Conservation (phyloP, 2,329 filamentous ascomycete genomes). For the Fusarium luffae region DNA sequence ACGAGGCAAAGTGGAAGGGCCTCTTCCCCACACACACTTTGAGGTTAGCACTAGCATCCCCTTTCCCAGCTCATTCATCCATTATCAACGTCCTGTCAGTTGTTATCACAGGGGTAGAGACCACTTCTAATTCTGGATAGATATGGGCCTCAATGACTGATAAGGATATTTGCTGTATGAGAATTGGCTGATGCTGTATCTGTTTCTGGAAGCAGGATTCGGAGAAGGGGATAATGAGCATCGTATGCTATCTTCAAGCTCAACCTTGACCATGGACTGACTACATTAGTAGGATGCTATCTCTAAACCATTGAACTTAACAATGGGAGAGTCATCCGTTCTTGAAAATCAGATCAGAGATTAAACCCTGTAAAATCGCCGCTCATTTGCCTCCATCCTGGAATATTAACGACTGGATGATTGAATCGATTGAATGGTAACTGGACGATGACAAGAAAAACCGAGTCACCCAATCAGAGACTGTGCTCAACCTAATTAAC, state of each 20-base stretch:
- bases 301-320: neutral
- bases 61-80: constrained; percentile 11
- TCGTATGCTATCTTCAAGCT: neutral
- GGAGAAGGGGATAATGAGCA: neutral
- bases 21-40: constrained; percentile 19
- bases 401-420: constrained; percentile 20
- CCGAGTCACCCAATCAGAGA: neutral
- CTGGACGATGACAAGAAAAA: constrained; percentile 8
- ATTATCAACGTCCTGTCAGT: neutral
- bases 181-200: neutral
- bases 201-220: neutral
- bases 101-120: neutral
- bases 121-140: neutral
- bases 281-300: neutral
- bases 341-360: constrained; percentile 2
- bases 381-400: constrained; percentile 32
- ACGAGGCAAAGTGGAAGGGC: constrained; percentile 25
- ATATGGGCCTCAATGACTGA: neutral
- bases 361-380: constrained; percentile 12
- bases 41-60: constrained; percentile 18
- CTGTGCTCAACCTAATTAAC: neutral
- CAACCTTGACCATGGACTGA: neutral
- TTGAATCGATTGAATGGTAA: neutral
- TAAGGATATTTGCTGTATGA: neutral
- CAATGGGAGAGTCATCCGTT: neutral